These are phyloP conservation scores for Fraxinus baroniana DNA, from an alignment of 305 asterid genomes.

Conservation along the genomic window DNA sequence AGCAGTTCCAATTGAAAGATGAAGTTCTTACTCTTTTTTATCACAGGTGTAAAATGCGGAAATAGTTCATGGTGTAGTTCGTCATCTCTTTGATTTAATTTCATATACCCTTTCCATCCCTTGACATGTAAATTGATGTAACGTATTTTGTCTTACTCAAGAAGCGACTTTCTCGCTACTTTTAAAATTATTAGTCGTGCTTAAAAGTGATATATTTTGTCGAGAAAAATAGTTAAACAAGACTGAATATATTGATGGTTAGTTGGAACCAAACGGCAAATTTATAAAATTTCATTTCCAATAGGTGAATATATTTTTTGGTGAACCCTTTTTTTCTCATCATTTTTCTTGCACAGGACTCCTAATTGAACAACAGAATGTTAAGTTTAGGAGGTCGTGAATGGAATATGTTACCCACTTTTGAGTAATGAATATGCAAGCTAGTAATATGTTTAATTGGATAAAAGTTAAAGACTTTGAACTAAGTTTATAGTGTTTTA, in stretches of 20 bases:
- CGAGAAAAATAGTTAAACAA: too few species aligned
- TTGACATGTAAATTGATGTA: not conserved
- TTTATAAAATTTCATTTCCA: not conserved
- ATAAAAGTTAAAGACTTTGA: not conserved
- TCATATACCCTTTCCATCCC: not conserved
- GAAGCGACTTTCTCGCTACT: too few species aligned
- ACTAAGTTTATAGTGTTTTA: too few species aligned
- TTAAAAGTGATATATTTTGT: too few species aligned
- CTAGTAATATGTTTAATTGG: not conserved
- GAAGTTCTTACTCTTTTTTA: not conserved
- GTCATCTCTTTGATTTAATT: not conserved
- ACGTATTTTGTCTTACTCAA: not conserved
- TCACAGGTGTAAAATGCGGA: not conserved
- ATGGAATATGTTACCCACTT: slow-evolving; percentile 6
- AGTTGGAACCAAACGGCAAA: not conserved
- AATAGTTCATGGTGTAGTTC: not conserved
- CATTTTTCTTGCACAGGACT: not conserved
- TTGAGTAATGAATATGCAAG: not conserved
- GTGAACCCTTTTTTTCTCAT: not conserved
- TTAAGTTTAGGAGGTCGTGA: not conserved
- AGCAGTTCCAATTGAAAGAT: not conserved
- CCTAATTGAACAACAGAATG: not conserved
- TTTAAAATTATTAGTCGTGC: not conserved
- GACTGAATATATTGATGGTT: not conserved
- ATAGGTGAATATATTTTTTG: not conserved